Evolutionary conservation across 2,329 filamentous ascomycete species (phyloP).

Genomic region (Botryotinia calthae): DNA sequence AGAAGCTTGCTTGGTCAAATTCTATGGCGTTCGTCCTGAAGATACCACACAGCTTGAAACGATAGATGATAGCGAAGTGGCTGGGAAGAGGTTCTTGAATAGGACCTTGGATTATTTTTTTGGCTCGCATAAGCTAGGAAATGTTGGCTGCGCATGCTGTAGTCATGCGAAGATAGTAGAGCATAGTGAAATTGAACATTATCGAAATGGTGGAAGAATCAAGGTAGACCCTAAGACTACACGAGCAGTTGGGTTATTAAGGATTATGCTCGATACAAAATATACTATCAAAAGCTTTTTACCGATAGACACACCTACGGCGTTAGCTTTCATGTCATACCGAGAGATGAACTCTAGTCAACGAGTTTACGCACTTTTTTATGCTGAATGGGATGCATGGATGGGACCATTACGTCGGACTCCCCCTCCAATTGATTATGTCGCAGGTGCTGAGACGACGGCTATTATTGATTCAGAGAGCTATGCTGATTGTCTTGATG

Average conservation of each 20-base stretch:
- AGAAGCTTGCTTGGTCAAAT: background rate
- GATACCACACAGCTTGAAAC: background rate
- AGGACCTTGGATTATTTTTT: background rate
- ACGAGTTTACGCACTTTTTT: background rate
- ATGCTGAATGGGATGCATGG: slow-evolving; percentile 11
- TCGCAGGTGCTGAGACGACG: background rate
- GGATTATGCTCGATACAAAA: background rate
- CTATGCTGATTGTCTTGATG: background rate
- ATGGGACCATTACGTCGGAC: background rate
- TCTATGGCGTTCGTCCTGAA: background rate
- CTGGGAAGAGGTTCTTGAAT: background rate
- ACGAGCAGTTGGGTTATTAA: background rate
- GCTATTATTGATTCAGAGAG: background rate
- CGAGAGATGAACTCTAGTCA: background rate
- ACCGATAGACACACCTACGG: background rate
- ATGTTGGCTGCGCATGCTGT: background rate
- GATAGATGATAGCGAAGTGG: background rate
- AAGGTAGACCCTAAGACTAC: background rate
- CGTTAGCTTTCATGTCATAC: background rate
- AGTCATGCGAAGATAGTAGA: background rate
- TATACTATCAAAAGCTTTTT: background rate
- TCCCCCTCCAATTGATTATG: background rate
- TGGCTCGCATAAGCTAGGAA: background rate
- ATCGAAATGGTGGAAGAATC: background rate
- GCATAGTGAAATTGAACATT: background rate